Evolutionary conservation across 352 stramenopile genomes (phyloP).

Genomic region (Phytophthora ohioensis): DNA sequence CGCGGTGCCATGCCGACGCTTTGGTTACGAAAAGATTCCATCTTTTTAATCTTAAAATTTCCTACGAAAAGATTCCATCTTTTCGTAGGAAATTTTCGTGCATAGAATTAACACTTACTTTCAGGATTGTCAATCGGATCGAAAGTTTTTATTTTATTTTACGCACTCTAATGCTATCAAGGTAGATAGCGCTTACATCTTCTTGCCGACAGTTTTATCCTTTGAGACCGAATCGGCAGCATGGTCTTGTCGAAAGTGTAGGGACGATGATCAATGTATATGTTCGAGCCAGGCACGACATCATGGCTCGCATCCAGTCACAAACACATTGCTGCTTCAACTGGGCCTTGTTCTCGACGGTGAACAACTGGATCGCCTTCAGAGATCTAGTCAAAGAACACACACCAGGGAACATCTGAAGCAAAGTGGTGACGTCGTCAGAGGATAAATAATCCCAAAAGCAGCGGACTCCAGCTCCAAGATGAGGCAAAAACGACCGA

Average conservation of each 20-base stretch:
- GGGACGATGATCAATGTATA: neutral
- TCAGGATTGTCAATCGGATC: neutral
- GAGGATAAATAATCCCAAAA: neutral
- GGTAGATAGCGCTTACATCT: too few species aligned
- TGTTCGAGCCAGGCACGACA: neutral
- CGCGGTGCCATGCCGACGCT: conserved; percentile 7
- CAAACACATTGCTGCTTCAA: neutral
- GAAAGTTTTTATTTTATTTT: neutral
- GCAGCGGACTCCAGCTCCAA: neutral
- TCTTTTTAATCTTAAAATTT: too few species aligned
- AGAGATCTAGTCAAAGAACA: neutral
- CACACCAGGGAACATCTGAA: neutral
- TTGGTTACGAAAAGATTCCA: too few species aligned
- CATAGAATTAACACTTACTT: neutral
- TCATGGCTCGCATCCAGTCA: neutral
- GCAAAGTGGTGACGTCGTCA: neutral
- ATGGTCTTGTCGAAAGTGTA: neutral
- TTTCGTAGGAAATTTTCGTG: too few species aligned
- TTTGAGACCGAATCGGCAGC: neutral
- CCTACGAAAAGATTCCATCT: too few species aligned
- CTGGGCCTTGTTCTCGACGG: neutral
- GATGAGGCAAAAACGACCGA: neutral
- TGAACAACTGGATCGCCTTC: neutral
- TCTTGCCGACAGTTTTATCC: too few species aligned
- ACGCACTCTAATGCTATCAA: too few species aligned